Evolutionary conservation across 2,329 filamentous ascomycete genomes (phyloP).

Genomic region (Xylaria sp.): DNA sequence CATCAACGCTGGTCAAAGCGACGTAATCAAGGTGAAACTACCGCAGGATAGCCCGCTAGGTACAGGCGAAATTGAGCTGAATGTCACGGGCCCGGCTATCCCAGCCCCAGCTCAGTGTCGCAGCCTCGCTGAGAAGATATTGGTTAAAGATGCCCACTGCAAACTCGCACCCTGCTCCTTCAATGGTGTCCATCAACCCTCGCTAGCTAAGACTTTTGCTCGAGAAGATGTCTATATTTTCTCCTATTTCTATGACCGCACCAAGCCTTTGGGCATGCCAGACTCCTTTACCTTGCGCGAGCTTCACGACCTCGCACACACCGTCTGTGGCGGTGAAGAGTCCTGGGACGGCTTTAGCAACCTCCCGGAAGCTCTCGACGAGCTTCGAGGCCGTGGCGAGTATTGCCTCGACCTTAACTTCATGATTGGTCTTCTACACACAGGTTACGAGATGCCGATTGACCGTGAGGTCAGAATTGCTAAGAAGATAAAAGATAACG

Average conservation of each 20-base stretch:
- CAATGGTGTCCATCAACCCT: slow-evolving; percentile 95
- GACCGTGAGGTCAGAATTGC: slow-evolving; percentile 96
- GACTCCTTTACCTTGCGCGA: slow-evolving; percentile 93
- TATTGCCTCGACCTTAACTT: slow-evolving; percentile 96
- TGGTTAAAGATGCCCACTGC: slow-evolving; percentile 87
- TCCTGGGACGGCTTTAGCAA: slow-evolving; percentile 84
- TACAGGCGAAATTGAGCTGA: slow-evolving; percentile 70
- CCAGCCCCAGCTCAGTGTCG: slow-evolving; percentile 88
- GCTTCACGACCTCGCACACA: slow-evolving; percentile 83
- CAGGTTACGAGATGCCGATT: slow-evolving; percentile 97
- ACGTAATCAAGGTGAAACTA: slow-evolving; percentile 77
- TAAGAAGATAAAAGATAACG: slow-evolving; percentile 98
- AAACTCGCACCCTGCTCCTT: slow-evolving; percentile 93
- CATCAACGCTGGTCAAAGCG: slow-evolving; percentile 79
- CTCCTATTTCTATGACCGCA: slow-evolving; percentile 98
- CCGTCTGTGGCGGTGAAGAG: slow-evolving; percentile 82
- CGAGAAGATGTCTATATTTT: slow-evolving; percentile 95
- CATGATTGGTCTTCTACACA: slow-evolving; percentile 91
- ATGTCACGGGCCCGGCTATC: slow-evolving; percentile 85
- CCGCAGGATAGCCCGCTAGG: slow-evolving; percentile 73
- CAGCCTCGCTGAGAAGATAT: slow-evolving; percentile 86
- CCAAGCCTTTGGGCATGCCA: slow-evolving; percentile 94
- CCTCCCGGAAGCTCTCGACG: slow-evolving; percentile 79
- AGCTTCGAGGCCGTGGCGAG: slow-evolving; percentile 85
- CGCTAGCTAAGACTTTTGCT: slow-evolving; percentile 89